phyloP scores from a whole-genome alignment of 2,329 filamentous ascomycete species.

The Aspergillus neoniger region DNA sequence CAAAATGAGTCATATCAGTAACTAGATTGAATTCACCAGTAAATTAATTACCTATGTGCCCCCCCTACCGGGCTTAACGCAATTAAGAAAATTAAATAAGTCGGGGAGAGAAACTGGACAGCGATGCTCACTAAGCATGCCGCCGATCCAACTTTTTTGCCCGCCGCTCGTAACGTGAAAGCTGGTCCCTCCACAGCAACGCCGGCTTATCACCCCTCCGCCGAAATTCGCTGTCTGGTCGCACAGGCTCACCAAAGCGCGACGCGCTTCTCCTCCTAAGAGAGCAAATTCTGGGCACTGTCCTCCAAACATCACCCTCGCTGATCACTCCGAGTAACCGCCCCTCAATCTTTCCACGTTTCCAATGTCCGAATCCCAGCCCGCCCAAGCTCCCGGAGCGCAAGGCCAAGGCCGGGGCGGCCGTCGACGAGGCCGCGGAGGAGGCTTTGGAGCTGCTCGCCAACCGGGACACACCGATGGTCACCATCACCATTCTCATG shows the following conservation, averaged over 20 bases:
- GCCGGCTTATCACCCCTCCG: conserved; percentile 9
- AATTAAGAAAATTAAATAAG: not conserved
- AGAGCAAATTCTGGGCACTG: conserved; percentile 5
- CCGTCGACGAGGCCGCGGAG: conserved; percentile 45
- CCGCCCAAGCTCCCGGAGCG: conserved; percentile 25
- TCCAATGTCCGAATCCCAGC: conserved; percentile 35
- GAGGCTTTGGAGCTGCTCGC: conserved; percentile 24
- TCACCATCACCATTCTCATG: conserved; percentile 24
- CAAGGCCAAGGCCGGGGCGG: conserved; percentile 47
- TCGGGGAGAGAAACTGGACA: not conserved
- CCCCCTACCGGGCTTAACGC: not conserved
- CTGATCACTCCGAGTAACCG: conserved; percentile 9
- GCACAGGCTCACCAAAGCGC: conserved; percentile 10
- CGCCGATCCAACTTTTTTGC: conserved; percentile 21
- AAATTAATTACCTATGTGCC: too few relatives aligned
- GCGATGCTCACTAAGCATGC: conserved; percentile 25
- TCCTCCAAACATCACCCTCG: not conserved
- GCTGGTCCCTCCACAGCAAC: conserved; percentile 17
- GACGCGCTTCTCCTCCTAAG: conserved; percentile 12
- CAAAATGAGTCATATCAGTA: conserved; percentile 9
- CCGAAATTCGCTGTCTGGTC: conserved; percentile 9
- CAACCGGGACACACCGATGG: conserved; percentile 31
- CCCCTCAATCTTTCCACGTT: conserved; percentile 9
- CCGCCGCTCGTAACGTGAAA: conserved; percentile 17
- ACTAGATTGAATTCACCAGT: not conserved